phyloP scores from a whole-genome alignment of 2,329 filamentous ascomycete species.

The Amauroascus verrucosus region DNA sequence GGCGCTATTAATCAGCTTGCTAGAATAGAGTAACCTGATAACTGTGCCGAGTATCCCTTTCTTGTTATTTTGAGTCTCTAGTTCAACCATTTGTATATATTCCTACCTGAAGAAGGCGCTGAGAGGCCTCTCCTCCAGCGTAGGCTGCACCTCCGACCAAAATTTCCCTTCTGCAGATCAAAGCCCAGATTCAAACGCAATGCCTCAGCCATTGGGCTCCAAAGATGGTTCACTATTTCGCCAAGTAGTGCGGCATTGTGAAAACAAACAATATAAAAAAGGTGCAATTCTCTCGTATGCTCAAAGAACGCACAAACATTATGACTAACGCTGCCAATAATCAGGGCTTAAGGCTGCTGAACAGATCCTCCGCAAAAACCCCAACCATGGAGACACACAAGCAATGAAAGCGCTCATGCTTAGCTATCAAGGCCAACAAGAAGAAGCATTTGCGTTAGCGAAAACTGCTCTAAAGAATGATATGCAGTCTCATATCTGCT shows the following conservation, averaged over 20 bases:
- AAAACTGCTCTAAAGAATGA: constrained; percentile 88
- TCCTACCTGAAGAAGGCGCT: not conserved
- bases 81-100: not conserved
- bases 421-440: constrained; percentile 80
- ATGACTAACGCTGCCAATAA: constrained; percentile 10
- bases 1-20: not conserved
- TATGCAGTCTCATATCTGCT: constrained; percentile 99
- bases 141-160: not conserved
- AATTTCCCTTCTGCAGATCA: constrained; percentile 1
- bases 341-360: constrained; percentile 85
- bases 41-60: not conserved
- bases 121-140: not conserved
- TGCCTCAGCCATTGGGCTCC: constrained; percentile 46
- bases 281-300: constrained; percentile 33
- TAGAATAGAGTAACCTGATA: not conserved
- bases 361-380: constrained; percentile 88
- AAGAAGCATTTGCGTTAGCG: constrained; percentile 86
- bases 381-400: constrained; percentile 94
- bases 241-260: constrained; percentile 89
- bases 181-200: constrained; percentile 21
- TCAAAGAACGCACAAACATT: constrained; percentile 20
- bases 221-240: constrained; percentile 94
- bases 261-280: constrained; percentile 97
- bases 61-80: not conserved
- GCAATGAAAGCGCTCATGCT: constrained; percentile 98